Evolutionary conservation across 208 protist genomes (phyloP).

Genomic region (Crithidia thermophila): DNA sequence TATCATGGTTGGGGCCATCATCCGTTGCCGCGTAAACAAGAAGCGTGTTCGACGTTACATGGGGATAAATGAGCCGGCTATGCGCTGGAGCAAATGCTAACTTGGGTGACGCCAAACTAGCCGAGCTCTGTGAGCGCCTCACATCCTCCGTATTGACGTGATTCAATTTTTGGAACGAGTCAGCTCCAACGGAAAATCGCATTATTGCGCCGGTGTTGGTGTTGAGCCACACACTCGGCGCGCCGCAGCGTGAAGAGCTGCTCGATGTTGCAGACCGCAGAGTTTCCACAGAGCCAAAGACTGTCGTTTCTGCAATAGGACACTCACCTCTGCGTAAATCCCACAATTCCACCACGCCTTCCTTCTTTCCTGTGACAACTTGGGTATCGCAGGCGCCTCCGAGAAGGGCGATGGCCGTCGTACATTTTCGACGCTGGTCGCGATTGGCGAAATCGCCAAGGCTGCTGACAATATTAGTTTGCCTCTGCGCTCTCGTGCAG

Average conservation of each 20-base stretch:
- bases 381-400: conserved; percentile 22
- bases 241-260: conserved; percentile 13
- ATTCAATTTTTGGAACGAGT: conserved; percentile 24
- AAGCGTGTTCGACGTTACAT: conserved; percentile 42
- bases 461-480: conserved; percentile 11
- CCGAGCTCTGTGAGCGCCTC: conserved; percentile 27
- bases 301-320: conserved; percentile 23
- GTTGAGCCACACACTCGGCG: conserved; percentile 36
- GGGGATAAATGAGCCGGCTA: conserved; percentile 42
- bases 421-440: neutral
- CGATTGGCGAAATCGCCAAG: neutral
- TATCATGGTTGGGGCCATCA: too few relatives aligned
- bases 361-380: conserved; percentile 50
- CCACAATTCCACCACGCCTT: conserved; percentile 59
- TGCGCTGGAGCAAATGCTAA: conserved; percentile 30
- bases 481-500: conserved; percentile 14
- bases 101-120: conserved; percentile 40
- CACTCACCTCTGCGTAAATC: conserved; percentile 47
- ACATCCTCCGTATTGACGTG: conserved; percentile 29
- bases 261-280: neutral
- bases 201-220: conserved; percentile 27
- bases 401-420: conserved; percentile 10
- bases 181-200: conserved; percentile 23
- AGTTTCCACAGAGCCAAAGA: conserved; percentile 17
- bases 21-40: too few relatives aligned